Base-by-base conservation (phyloP, 257 asterid genomes). In the Leonotis leonurus region DNA sequence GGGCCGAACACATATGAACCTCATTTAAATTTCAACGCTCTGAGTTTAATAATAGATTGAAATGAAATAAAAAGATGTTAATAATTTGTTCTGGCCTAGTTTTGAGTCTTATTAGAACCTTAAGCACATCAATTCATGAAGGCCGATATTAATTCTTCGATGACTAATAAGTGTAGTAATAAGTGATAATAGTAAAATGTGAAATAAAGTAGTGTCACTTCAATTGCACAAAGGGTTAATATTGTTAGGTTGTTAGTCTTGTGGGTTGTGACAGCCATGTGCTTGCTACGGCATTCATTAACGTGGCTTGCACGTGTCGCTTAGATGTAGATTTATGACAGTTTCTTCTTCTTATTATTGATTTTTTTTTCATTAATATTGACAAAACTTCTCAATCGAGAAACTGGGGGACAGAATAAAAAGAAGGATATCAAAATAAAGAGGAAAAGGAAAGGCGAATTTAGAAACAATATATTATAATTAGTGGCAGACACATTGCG, bases 281-380 rank as follows among this genome's bases (percentile, higher is more conserved):
- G 75, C 69, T 62, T 41, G 72, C 36, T 40, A 59, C 39, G 54
- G 37, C 35, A 50, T 35, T 53, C 44, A 3, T 35, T 48, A 43
- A 48, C 35, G 50, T 67, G 62, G 73, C 67, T 57, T 64, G 56
- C 68, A 78, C 70, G 75, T 67, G 73, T 74, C 68, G 37, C 9
- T 30, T 48, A 26, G 13, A 40, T 58, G 33, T 32, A n/a, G 14
- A 48, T 69, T 10, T 25, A 41, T 30, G 21, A 24, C 3, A 26
- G 50, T 17, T 62, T 46, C 44, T 61, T 61, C 52, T 27, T 29
- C 55, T 49, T 56, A 36, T 18, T 33, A 21, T 30, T 12, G 33
- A 2, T 27, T 27, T 56, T 44, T 56, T 8, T 56, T 30, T 8
- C 6, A 18, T n/a, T 14, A 33, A 33, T 33, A 18, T 56, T 21